Conservation (phyloP, 208 protist genomes). For the Hexamita inflata region DNA sequence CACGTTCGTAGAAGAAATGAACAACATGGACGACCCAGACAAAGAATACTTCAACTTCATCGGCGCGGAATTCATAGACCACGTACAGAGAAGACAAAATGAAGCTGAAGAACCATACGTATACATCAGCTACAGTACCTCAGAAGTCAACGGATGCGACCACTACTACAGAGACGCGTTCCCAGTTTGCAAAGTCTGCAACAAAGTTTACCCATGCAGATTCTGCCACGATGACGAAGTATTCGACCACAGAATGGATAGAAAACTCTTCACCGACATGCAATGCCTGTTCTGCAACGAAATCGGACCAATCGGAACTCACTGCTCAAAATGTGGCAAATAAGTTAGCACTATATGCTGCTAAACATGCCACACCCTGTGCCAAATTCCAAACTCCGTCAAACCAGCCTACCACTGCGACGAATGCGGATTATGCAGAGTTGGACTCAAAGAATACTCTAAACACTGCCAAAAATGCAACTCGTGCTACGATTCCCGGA, state of each 20-base stretch:
- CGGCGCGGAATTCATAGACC: no score
- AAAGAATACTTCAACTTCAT: no score
- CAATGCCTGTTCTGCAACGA: background rate
- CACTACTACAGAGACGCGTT: background rate
- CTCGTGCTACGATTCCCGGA: background rate
- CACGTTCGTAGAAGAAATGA: no score
- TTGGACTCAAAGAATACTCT: background rate
- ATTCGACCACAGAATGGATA: background rate
- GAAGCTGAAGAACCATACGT: background rate
- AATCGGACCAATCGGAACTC: background rate
- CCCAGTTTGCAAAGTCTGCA: background rate
- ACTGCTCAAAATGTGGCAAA: background rate
- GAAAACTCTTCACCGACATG: background rate
- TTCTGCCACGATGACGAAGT: slow-evolving; percentile 20
- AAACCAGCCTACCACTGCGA: slow-evolving; percentile 15
- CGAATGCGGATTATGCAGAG: background rate
- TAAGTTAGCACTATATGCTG: background rate
- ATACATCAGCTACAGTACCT: background rate
- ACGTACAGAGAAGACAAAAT: background rate
- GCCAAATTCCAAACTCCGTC: background rate
- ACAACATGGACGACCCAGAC: no score
- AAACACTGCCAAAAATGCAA: slow-evolving; percentile 12
- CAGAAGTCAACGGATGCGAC: background rate
- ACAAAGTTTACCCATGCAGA: background rate
- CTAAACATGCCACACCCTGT: background rate